Conservation (phyloP, 805 yeast species). For the Ogataea populi-albae region DNA sequence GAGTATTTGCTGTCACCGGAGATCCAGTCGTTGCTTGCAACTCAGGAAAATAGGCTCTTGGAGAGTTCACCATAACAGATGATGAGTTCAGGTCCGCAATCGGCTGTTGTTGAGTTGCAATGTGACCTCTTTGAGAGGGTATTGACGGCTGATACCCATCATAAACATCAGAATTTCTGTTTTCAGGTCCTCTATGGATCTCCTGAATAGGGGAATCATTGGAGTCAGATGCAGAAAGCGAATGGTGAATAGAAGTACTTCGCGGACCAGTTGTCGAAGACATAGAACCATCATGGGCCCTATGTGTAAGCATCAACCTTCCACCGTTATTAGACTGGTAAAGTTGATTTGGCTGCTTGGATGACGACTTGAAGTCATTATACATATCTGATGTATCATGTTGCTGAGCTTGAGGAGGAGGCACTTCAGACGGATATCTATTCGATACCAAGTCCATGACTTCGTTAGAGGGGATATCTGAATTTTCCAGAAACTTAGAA, state of each 20-base stretch:
- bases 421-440: slow-evolving; percentile 7
- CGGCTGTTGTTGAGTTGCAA: slow-evolving; percentile 4
- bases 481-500: slow-evolving; percentile 33
- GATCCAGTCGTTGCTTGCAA: slow-evolving; percentile 14
- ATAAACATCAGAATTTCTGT: slow-evolving; percentile 22
- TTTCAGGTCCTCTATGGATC: slow-evolving; percentile 31
- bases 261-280: slow-evolving; percentile 3
- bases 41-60: slow-evolving; percentile 30
- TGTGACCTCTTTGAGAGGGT: slow-evolving; percentile 1
- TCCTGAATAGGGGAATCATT: slow-evolving; percentile 29
- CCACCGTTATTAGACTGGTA: slow-evolving; percentile 13
- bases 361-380: slow-evolving; percentile 9
- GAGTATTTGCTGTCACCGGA: slow-evolving; percentile 9
- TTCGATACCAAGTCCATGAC: slow-evolving; percentile 18
- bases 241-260: slow-evolving; percentile 3
- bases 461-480: slow-evolving; percentile 15
- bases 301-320: slow-evolving; percentile 28
- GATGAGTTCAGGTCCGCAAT: slow-evolving; percentile 11
- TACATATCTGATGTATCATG: slow-evolving; percentile 11
- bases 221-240: slow-evolving; percentile 6
- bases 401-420: slow-evolving; percentile 11
- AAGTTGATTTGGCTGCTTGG: slow-evolving; percentile 8
- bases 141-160: slow-evolving; percentile 12
- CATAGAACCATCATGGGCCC: slow-evolving; percentile 22
- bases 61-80: slow-evolving; percentile 22